Evolutionary conservation across 495 filamentous ascomycete genomes (phyloP).

Genomic region (Tuber calosporum): DNA sequence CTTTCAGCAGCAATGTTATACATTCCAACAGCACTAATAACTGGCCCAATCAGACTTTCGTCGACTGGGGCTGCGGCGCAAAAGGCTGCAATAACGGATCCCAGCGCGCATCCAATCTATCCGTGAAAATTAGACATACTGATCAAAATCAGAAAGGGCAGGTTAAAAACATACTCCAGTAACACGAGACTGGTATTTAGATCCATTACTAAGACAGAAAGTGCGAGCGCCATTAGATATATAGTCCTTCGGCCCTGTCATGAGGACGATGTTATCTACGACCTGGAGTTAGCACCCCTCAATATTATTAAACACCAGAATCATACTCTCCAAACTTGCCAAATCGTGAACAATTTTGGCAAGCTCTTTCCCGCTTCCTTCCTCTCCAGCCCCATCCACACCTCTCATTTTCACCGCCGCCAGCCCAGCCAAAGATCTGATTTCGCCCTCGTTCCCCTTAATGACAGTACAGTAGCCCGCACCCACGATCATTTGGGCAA

Average conservation of each 20-base stretch:
- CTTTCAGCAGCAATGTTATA: slow-evolving; percentile 82
- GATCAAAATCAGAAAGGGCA: not conserved
- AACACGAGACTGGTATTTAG: slow-evolving; percentile 66
- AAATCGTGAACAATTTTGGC: slow-evolving; percentile 53
- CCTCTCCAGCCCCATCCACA: slow-evolving; percentile 55
- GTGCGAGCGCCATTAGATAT: slow-evolving; percentile 66
- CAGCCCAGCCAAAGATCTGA: slow-evolving; percentile 56
- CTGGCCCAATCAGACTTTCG: slow-evolving; percentile 60
- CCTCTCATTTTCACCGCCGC: slow-evolving; percentile 62
- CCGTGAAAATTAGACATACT: not conserved
- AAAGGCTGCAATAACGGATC: slow-evolving; percentile 69
- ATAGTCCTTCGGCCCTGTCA: slow-evolving; percentile 76
- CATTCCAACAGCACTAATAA: slow-evolving; percentile 62
- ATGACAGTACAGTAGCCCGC: slow-evolving; percentile 76
- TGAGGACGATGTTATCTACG: slow-evolving; percentile 61
- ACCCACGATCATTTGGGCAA: slow-evolving; percentile 64
- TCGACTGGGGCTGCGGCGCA: slow-evolving; percentile 52
- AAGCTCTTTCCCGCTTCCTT: slow-evolving; percentile 12
- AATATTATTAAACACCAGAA: slow-evolving; percentile 45
- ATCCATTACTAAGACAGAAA: slow-evolving; percentile 66
- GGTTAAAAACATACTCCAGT: slow-evolving; percentile 52
- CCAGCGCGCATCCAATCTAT: slow-evolving; percentile 71
- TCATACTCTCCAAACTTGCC: slow-evolving; percentile 44
- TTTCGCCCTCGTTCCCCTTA: slow-evolving; percentile 93
- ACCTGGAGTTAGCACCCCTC: slow-evolving; percentile 16